Evolutionary conservation across 2,329 filamentous ascomycete species (phyloP).

Genomic region (Talaromyces piceae): DNA sequence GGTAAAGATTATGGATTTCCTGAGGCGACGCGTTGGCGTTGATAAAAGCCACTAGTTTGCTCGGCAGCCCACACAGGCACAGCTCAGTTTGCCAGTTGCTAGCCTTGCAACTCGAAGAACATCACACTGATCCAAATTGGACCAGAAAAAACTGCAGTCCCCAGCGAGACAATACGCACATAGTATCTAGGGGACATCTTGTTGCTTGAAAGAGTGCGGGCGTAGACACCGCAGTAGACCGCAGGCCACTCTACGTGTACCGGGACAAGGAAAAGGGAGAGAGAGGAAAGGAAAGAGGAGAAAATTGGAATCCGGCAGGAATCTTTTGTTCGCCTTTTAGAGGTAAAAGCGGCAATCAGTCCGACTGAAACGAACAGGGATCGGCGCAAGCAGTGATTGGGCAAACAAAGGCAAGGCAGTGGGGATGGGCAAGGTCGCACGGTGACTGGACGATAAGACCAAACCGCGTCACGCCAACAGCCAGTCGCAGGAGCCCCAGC

Average conservation of each 20-base stretch:
- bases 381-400: slow-evolving; percentile 25
- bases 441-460: slow-evolving; percentile 3
- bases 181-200: too few relatives aligned
- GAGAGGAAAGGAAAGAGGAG: slow-evolving; percentile 14
- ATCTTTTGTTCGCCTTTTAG: slow-evolving; percentile 29
- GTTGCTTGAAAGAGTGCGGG: too few relatives aligned
- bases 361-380: slow-evolving; percentile 22
- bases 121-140: too few relatives aligned
- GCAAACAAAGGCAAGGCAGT: slow-evolving; percentile 17
- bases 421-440: slow-evolving; percentile 17
- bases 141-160: too few relatives aligned
- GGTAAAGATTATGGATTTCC: not conserved
- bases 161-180: too few relatives aligned
- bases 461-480: not conserved
- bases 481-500: not conserved
- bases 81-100: too few relatives aligned
- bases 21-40: too few relatives aligned
- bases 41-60: not conserved
- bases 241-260: too few relatives aligned
- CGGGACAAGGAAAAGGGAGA: not conserved
- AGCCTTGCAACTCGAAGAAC: not conserved
- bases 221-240: not conserved
- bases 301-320: slow-evolving; percentile 13
- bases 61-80: not conserved
- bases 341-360: slow-evolving; percentile 27